Conservation (phyloP, 75 land plant species). For the Azolla pinnata region DNA sequence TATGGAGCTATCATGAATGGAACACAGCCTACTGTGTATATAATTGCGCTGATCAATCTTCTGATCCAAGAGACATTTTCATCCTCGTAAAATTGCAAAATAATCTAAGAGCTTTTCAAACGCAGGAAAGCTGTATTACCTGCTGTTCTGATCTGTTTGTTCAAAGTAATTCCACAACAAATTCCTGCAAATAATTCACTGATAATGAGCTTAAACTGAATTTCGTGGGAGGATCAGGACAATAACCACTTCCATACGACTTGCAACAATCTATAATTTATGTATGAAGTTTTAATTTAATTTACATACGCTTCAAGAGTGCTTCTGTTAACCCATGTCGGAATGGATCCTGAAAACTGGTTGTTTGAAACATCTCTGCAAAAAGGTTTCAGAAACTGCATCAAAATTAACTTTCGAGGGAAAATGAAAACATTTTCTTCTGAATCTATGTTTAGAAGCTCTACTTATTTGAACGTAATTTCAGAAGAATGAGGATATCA, state of each 20-base stretch:
- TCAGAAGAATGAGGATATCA: not conserved
- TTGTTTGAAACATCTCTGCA: constrained; percentile 10
- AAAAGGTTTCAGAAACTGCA: not conserved
- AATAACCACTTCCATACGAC: too few relatives aligned
- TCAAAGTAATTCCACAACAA: constrained; percentile 6
- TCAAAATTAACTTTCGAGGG: not conserved
- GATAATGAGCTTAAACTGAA: too few relatives aligned
- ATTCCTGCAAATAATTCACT: constrained; percentile 4
- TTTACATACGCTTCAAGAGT: constrained; percentile 3
- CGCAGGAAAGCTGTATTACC: too few relatives aligned
- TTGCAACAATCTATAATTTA: too few relatives aligned
- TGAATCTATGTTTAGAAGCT: too few relatives aligned
- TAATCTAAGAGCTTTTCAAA: not conserved
- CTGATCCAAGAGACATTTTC: too few relatives aligned
- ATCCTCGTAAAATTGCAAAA: not conserved
- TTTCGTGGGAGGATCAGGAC: too few relatives aligned
- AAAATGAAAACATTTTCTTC: not conserved
- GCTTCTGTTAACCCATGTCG: constrained; percentile 2
- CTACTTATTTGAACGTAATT: too few relatives aligned
- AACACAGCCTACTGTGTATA: too few relatives aligned
- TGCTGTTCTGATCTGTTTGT: not conserved
- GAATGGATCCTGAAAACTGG: constrained; percentile 7
- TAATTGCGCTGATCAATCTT: too few relatives aligned
- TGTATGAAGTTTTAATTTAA: too few relatives aligned
- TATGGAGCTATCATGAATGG: too few relatives aligned